Evolutionary conservation across 371 early-diverging fungal species (phyloP), one percentile per base, ranked within the genome.

Genomic region (Mucor piriformis): DNA sequence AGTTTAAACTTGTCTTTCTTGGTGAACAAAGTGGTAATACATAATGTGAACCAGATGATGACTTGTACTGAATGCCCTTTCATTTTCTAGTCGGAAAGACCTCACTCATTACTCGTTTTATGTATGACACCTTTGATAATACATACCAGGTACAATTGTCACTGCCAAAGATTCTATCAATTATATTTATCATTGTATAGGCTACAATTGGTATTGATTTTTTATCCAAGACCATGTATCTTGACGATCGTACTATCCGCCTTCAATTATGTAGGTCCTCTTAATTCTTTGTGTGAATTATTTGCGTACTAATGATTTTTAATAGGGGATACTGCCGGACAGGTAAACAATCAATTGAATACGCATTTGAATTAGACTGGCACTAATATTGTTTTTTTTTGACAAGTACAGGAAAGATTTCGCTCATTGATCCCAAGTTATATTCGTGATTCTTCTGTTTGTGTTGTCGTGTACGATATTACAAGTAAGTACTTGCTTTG

Each of bases 201-300:
- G 99, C 99, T 6, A 99, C 99, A 11, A 99, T 99, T 62, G 99
- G 99, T 61, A 98, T 99, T 60, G 99, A 99, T 78, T 99, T 99
- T 76, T 73, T 99, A 64, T 95, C 95, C 38, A 99, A 99, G 82
- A 99, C 99, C 16, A 94, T 99, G 91, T 93, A 95, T 70, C 77
- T 99, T 50, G 97, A 97, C 63, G 97, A 96, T 74, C 89, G 94
- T 50, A 96, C 95, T 15, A 93, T 98, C 18, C 90, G 99, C 49
- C 84, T 99, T 51, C 99, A 99, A 82, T 87, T 99, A 57, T 99
- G 99, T 68, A 63, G 63, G 64, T 43, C 8, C 6, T 29, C 12
- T 43, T 43, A 50, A 2, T 38, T 13, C 38, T 38, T n/a, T n/a
- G 16, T 38, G n/a, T 38, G 6, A 16, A 38, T 38, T 38, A 38